phyloP scores from a whole-genome alignment of 257 asterid species.

The Nicotiana obtusifolia region DNA sequence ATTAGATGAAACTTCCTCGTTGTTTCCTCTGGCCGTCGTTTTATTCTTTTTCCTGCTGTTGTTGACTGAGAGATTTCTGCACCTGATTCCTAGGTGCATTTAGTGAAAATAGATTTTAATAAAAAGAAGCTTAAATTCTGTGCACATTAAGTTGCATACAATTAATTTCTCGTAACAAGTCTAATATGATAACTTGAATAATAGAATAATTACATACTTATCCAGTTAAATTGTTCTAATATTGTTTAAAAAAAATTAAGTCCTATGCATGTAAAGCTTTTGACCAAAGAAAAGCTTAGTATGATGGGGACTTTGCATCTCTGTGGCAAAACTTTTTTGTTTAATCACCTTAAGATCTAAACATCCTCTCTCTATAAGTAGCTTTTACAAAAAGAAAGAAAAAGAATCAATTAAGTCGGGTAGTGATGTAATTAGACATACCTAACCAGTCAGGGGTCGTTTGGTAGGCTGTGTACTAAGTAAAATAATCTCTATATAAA shows the following conservation, averaged over 20 bases:
- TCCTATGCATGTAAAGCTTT: no score
- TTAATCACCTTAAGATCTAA: no score
- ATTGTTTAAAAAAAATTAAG: not conserved
- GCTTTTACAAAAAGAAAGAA: not conserved
- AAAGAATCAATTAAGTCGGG: not conserved
- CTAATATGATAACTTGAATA: not conserved
- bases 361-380: no score
- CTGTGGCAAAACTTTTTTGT: no score
- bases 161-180: not conserved
- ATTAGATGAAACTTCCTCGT: not conserved
- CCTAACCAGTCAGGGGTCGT: not conserved
- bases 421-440: not conserved
- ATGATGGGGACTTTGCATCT: no score
- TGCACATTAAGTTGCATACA: not conserved
- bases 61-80: not conserved
- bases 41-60: not conserved
- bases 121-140: no score
- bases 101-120: no score
- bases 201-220: not conserved
- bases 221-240: not conserved
- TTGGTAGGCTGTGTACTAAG: no score
- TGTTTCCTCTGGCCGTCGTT: not conserved
- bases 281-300: no score
- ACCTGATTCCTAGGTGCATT: not conserved
- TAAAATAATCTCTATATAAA: no score